Base-by-base conservation (phyloP, 163 green algal genomes). In the Scenedesmus sp. region DNA sequence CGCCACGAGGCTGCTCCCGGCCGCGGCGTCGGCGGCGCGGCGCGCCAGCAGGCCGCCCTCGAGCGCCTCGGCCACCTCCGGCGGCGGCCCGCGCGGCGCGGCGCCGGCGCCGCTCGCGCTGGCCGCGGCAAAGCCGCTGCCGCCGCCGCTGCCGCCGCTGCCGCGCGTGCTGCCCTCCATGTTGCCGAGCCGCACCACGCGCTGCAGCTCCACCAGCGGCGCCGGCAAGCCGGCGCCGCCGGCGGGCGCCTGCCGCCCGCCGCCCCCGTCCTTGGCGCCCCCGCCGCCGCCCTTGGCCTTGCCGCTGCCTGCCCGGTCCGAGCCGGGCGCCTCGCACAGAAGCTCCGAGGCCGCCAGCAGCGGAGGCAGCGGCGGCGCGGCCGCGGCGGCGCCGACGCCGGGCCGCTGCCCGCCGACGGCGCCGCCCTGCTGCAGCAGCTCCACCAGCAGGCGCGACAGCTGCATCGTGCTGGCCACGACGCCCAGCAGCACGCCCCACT, bases 131-230 rank as follows among this genome's bases (percentile, higher is more conserved):
- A 54, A 63, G 20, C 11, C 20, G 42, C 39, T 44, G 47, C 47
- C 51, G 56, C 56, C 45, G 39, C 70, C 47, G 33, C 50, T 75
- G 50, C 62, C 44, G 50, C 57, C 42, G 65, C 53, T 63, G 34
- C 34, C 47, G n/a, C 54, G 45, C 45, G 11, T 24, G 44, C 31
- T n/a, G 9, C 39, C 42, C 18, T 77, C 65, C 44, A 83, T 71
- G 58, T 56, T 83, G 54, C 76, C 76, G 1, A 83, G 44, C 1
- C 65, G 56, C 10, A 83, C 65, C 3, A 83, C 70, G 13, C 76
- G 65, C 33, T 83, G 76, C 28, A 83, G 76, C 47, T 75, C 56
- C 39, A 83, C 51, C 26, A 75, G 13, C 24, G 70, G 70, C 44
- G 39, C 33, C 66, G 34, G 66, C n/a, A 7, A n/a, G n/a, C n/a